phyloP scores from a whole-genome alignment of 2,329 filamentous ascomycete genomes.

The Huntiella abstrusa region DNA sequence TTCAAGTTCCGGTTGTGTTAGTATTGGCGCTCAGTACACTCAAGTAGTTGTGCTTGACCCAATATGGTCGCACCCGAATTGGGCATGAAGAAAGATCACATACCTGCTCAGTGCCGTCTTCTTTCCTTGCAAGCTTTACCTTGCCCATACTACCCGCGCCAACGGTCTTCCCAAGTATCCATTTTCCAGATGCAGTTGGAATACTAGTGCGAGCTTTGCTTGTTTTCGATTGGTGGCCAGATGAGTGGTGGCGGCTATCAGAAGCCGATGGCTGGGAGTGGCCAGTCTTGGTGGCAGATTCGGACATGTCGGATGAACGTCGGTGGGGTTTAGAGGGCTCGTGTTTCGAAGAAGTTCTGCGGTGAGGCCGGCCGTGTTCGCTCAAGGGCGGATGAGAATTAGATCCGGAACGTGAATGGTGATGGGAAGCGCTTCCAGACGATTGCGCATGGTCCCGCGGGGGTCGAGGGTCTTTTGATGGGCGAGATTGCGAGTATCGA shows the following conservation, averaged over 20 bases:
- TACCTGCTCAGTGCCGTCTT: conserved; percentile 81
- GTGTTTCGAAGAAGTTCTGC: conserved; percentile 9
- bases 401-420: conserved; percentile 5
- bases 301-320: conserved; percentile 8
- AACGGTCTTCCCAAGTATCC: conserved; percentile 90
- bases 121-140: conserved; percentile 84
- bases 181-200: conserved; percentile 75
- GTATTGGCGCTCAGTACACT: not conserved
- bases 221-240: conserved; percentile 20
- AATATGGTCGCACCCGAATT: not conserved
- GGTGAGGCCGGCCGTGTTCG: conserved; percentile 12
- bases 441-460: conserved; percentile 10
- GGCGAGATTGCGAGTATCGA: conserved; percentile 6
- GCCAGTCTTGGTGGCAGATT: conserved; percentile 4
- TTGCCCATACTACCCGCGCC: conserved; percentile 98
- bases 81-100: conserved; percentile 14
- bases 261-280: not conserved
- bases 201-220: conserved; percentile 59
- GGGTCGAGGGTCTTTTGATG: conserved; percentile 8
- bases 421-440: conserved; percentile 7
- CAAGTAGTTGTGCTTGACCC: not conserved
- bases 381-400: conserved; percentile 10
- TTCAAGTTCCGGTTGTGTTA: conserved; percentile 19
- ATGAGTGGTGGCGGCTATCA: conserved; percentile 7
- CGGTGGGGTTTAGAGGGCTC: conserved; percentile 4